Evolutionary conservation across 768 basidiomycete genomes (phyloP), one percentile per base, ranked within the genome.

Genomic region (Asterophora parasitica): DNA sequence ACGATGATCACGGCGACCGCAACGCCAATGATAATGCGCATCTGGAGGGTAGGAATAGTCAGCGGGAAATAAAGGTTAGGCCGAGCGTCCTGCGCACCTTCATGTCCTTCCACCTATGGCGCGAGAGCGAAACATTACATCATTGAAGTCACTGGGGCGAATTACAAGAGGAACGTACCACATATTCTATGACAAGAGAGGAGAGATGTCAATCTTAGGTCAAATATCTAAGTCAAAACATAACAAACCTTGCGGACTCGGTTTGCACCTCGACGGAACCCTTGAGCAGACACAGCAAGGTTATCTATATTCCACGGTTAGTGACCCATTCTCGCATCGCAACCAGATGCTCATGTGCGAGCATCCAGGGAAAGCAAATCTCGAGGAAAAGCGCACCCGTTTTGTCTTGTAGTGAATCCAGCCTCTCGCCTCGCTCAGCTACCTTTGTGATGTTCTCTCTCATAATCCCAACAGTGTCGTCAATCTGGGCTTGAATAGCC

Each of bases 401-500:
- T 79, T 98, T 98, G 70, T 96, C 95, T 68, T 97, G 95, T 55
- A 98, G 70, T 41, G 87, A 85, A 62, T 98, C 93, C 54, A 99
- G 72, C 55, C 92, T 70, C 72, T 98, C 95, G 60, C 94, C 94
- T 61, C 96, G 72, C 74, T 98, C 93, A 12, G 92, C 89, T 13
- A 95, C 92, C 68, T 92, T 91, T 52, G 84, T 88, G 61, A 99
- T 97, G 69, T 99, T 99, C 57, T 96, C 92, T 64, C 91, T 79
- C 96, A 99, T 99, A 61, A 97, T 92, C 44, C 84, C 88, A 43
- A 97, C 93, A 38, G 96, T 98, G 64, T 91, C 88, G 65, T 98
- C 92, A 58, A 97, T 97, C 70, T 98, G 93, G n/a, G 78, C 78
- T 66, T 98, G 95, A 58, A 98, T 95, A 48, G 88, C 90, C 2